Evolutionary conservation across 805 yeast genomes (phyloP).

Genomic region (Ogataea trehalophila): DNA sequence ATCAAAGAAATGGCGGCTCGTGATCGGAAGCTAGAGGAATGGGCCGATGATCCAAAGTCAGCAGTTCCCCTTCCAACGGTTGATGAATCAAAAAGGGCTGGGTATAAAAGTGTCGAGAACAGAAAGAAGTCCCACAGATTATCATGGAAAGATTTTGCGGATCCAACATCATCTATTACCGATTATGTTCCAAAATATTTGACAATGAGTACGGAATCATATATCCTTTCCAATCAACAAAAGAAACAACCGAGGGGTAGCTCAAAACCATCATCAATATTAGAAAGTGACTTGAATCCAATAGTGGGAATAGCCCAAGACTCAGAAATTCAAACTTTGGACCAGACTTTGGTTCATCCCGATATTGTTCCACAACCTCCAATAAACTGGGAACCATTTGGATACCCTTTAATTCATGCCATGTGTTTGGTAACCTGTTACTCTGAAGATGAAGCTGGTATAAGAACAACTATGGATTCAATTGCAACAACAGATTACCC

Average conservation of each 20-base stretch:
- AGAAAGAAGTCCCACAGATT: not conserved
- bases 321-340: slow-evolving; percentile 41
- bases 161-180: slow-evolving; percentile 24
- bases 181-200: slow-evolving; percentile 42
- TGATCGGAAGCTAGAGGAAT: slow-evolving; percentile 67
- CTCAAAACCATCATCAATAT: slow-evolving; percentile 11
- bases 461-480: slow-evolving; percentile 87
- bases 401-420: slow-evolving; percentile 70
- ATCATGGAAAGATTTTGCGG: not conserved
- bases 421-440: slow-evolving; percentile 86
- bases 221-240: slow-evolving; percentile 17
- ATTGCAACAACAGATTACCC: slow-evolving; percentile 94
- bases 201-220: slow-evolving; percentile 66
- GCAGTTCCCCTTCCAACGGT: slow-evolving; percentile 50
- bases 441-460: slow-evolving; percentile 84
- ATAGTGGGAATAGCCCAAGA: slow-evolving; percentile 26
- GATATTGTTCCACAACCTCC: slow-evolving; percentile 92
- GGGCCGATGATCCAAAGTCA: slow-evolving; percentile 66
- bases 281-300: slow-evolving; percentile 10
- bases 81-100: slow-evolving; percentile 49
- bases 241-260: slow-evolving; percentile 4
- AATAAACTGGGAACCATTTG: slow-evolving; percentile 79
- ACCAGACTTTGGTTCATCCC: slow-evolving; percentile 60
- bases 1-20: slow-evolving; percentile 58
- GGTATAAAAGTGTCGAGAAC: slow-evolving; percentile 25